These are phyloP conservation scores for Cladosporium sp. DNA, from an alignment of 2,329 filamentous ascomycete genomes.

Conservation along the genomic window DNA sequence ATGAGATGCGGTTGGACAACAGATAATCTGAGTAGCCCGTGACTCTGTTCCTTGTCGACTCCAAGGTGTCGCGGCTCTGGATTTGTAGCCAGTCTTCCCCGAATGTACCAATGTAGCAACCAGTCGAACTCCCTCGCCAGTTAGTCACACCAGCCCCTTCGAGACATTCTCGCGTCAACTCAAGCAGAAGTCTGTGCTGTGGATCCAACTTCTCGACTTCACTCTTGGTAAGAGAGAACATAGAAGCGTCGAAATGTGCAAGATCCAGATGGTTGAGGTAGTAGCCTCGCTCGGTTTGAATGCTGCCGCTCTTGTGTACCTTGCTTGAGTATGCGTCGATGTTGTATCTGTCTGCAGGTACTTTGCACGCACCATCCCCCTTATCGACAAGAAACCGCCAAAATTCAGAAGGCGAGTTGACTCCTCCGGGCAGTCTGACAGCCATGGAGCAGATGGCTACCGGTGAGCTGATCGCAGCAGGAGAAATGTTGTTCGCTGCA, in stretches of 20 bases:
- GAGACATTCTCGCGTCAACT: constrained; percentile 15
- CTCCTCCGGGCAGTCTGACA: neutral
- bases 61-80: constrained; percentile 14
- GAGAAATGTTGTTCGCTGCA: too few species aligned
- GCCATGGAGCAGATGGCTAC: neutral
- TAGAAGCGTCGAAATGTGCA: constrained; percentile 26
- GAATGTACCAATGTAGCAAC: constrained; percentile 19
- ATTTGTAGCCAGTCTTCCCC: constrained; percentile 23
- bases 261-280: neutral
- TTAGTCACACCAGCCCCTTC: neutral
- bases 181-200: constrained; percentile 32
- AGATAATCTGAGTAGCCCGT: constrained; percentile 20
- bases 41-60: constrained; percentile 19
- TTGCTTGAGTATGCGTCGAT: neutral
- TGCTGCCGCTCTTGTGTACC: neutral
- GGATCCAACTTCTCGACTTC: constrained; percentile 32
- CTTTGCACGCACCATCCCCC: neutral
- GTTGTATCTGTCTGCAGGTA: neutral
- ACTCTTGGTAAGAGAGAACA: constrained; percentile 27
- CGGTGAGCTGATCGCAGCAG: neutral
- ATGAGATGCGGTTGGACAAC: constrained; percentile 25
- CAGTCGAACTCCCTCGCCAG: neutral
- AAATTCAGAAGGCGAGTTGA: neutral
- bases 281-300: neutral
- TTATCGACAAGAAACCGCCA: neutral